A percentile compares a stretch with the other conserved stretches of the same genome.
Conservation (phyloP, 192 early-diverging fungal species). For the Backusella morwellensis region DNA sequence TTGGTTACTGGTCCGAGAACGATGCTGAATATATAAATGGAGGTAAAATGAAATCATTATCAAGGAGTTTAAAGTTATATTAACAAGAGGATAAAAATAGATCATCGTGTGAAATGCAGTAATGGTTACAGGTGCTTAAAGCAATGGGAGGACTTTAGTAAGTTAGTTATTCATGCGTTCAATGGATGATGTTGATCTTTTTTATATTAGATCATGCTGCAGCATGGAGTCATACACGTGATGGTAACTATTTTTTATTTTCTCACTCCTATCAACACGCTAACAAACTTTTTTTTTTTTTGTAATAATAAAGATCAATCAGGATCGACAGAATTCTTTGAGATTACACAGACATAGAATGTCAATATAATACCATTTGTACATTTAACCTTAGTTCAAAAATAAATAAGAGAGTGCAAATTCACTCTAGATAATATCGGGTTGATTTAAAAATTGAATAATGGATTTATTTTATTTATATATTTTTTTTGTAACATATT, state of each 20-base stretch:
- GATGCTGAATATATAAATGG: not conserved
- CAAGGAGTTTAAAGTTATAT: not conserved
- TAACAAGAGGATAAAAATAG: not conserved
- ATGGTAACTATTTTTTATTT: not conserved
- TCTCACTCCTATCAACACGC: not conserved
- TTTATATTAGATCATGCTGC: not conserved
- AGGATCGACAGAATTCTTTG: not conserved
- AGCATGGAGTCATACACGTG: not conserved
- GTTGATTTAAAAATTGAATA: not conserved
- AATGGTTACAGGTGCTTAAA: not conserved
- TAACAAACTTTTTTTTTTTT: not conserved
- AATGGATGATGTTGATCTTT: not conserved
- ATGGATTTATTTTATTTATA: not conserved
- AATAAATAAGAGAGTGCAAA: not conserved
- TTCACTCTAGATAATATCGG: not conserved
- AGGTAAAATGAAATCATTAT: not conserved
- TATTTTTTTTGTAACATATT: not conserved
- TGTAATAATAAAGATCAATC: not conserved
- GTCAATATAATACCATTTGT: not conserved
- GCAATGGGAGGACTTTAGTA: not conserved
- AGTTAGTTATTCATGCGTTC: not conserved
- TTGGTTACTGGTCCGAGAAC: slow-evolving; percentile 14
- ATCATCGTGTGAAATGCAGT: not conserved
- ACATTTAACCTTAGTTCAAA: not conserved
- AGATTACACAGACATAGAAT: not conserved